Evolutionary conservation across 31 red algal genomes (phyloP), one percentile per base, ranked within the genome.

Genomic region (Bonnemaisonia californica): DNA sequence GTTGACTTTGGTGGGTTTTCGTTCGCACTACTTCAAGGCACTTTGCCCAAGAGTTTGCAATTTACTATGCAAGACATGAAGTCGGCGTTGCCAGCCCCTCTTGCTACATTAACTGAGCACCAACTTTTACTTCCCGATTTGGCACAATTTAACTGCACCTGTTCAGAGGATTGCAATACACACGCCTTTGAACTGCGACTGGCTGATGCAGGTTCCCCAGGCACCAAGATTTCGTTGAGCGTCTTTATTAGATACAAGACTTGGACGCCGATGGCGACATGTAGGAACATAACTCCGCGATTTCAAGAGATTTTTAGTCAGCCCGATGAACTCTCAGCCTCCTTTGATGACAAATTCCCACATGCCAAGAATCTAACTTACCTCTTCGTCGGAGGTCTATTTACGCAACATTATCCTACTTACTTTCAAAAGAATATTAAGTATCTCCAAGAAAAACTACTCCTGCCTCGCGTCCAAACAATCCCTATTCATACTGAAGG

Each of bases 401-500:
- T 92, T 61, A 92, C 89, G 7, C 60, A 68, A 23, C 89, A 92
- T 55, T 85, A 85, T 34, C 89, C 89, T 0, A 80, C 70, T 12
- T 92, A 92, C 64, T 92, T 85, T 65, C 73, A 79, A 1, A 69
- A 92, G 40, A 85, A 85, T 57, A 72, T 72, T n/a, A 55, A 67
- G 30, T 84, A 85, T 57, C 56, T 92, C 29, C 32, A 79, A 65
- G 73, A 74, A 24, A 80, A 12, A 22, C 81, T 92, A 41, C 54
- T 41, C 2, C 48, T 92, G n/a, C 62, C 61, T 26, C 41, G 62
- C 11, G 80, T 80, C 2, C 45, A 77, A 45, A 57, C 80, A 16
- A 62, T 79, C 2, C 85, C 85, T 41, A 85, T 85, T 37, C 81
- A 92, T 68, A 92, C 89, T 40, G 89, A 92, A 45, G 80, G 89